Evolutionary conservation across 108 stramenopile genomes (phyloP), one percentile per base, ranked within the genome.

Genomic region (Chaetoceros tenuissimus): DNA sequence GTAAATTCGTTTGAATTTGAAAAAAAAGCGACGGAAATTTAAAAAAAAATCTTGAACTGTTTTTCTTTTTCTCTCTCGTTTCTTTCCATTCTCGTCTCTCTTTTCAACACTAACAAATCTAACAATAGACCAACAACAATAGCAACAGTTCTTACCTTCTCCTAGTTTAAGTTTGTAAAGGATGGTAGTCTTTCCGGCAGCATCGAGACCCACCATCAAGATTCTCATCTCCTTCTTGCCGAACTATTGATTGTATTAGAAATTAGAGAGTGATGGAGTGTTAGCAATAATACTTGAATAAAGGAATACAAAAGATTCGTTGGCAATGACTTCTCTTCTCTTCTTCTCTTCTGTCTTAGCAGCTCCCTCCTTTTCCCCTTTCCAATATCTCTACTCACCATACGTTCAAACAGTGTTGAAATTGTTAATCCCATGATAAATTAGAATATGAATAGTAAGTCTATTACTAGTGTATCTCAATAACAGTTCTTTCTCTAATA

Each of bases 151-250:
- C 34, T 40, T 13, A 40, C 34, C 48, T 44, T 79, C 78, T 31
- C 89, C 94, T 16, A 97, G 79, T 77, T 96, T 96, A 69, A 97
- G 88, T 78, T 94, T 91, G 87, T 97, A 97, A 31, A 97, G 87
- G 69, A 94, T 90, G 48, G 96, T 97, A 27, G 96, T 97, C 77
- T 97, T 97, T 59, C 96, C 96, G 27, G 94, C 94, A 24, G 94
- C 96, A 71, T 97, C 96, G 51, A 97, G 82, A 59, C 96, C 96
- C 28, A 97, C 92, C 96, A 97, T 97, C 44, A 97, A 80, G 67
- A 97, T 96, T 43, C 96, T 85, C 84, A 92, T 92, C 72, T 97
- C 96, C 74, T 89, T 84, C 69, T 85, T 83, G 22, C 85, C 82
- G 77, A 83, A 82, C 73, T 40, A 13, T 40, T 40, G 13, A 13